Evolutionary conservation across 2,329 filamentous ascomycete genomes (phyloP).

Genomic region (Graphiopsis chlorocephala): DNA sequence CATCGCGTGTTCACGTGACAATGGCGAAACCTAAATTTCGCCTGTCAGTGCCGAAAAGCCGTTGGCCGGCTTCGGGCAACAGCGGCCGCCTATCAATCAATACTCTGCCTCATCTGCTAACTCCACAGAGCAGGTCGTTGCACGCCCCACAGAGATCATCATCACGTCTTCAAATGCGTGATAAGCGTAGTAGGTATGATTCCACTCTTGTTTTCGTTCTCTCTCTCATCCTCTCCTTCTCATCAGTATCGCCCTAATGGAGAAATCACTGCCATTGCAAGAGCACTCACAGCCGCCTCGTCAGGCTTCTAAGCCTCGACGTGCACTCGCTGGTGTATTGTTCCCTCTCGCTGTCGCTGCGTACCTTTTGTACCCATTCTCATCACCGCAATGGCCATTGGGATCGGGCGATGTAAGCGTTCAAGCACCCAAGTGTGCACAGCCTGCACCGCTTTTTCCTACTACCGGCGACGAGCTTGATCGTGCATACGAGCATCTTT

Average conservation of each 20-base stretch:
- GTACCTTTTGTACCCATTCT: constrained; percentile 11
- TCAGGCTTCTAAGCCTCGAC: constrained; percentile 19
- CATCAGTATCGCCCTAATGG: constrained; percentile 22
- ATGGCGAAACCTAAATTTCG: neutral
- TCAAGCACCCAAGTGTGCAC: constrained; percentile 23
- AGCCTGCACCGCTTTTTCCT: constrained; percentile 31
- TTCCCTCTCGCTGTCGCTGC: constrained; percentile 12
- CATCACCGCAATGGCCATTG: neutral
- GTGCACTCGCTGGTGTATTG: constrained; percentile 19
- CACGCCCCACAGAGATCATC: neutral
- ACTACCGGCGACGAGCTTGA: constrained; percentile 25
- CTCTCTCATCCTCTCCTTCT: neutral
- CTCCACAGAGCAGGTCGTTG: constrained; percentile 11
- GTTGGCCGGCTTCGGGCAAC: neutral
- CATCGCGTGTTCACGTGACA: neutral
- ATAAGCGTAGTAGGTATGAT: constrained; percentile 8
- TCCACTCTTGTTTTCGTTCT: neutral
- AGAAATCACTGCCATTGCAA: constrained; percentile 27
- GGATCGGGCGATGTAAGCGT: neutral
- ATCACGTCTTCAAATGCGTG: constrained; percentile 8
- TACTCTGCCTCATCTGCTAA: neutral
- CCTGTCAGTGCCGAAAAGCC: neutral
- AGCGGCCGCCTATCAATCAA: neutral
- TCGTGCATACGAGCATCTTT: constrained; percentile 32
- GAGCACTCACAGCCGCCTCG: constrained; percentile 20